Conservation (phyloP, 345 rosid species). For the Linum tenue region DNA sequence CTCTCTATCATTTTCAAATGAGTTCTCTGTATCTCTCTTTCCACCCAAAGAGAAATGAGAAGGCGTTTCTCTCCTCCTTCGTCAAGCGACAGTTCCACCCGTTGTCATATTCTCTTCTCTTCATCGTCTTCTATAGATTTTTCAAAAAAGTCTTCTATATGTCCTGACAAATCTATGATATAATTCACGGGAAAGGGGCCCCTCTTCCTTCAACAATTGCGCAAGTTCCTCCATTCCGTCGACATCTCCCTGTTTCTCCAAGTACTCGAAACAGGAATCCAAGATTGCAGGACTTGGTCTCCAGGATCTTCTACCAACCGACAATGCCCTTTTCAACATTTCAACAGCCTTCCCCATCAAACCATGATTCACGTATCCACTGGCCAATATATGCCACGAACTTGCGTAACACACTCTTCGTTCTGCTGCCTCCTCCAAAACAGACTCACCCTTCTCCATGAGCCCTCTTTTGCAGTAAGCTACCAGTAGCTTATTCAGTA, state of each 20-base stretch:
- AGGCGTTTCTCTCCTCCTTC: too few relatives aligned
- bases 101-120: constrained; percentile 18
- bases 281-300: constrained; percentile 6
- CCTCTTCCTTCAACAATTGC: constrained; percentile 10
- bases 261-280: constrained; percentile 20
- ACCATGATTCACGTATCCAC: constrained; percentile 10
- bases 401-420: constrained; percentile 14
- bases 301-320: constrained; percentile 13
- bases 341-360: constrained; percentile 25
- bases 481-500: constrained; percentile 16
- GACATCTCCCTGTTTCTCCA: constrained; percentile 21
- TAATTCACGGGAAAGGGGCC: constrained; percentile 12
- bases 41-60: too few relatives aligned
- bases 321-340: constrained; percentile 21
- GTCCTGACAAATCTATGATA: constrained; percentile 19
- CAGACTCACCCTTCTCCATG: constrained; percentile 21
- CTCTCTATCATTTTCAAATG: too few relatives aligned
- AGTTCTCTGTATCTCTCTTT: too few relatives aligned
- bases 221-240: constrained; percentile 14
- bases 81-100: constrained; percentile 12
- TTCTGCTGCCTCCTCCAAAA: constrained; percentile 11
- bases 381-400: constrained; percentile 18
- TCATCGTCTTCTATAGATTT: constrained; percentile 12
- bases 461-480: constrained; percentile 23
- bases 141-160: constrained; percentile 13